Percentiles rank a stretch among this genome's conserved stretches.
These are phyloP conservation scores for Avena insularis DNA, from an alignment of 176 grass and related monocot genomes.

Conservation along the genomic window DNA sequence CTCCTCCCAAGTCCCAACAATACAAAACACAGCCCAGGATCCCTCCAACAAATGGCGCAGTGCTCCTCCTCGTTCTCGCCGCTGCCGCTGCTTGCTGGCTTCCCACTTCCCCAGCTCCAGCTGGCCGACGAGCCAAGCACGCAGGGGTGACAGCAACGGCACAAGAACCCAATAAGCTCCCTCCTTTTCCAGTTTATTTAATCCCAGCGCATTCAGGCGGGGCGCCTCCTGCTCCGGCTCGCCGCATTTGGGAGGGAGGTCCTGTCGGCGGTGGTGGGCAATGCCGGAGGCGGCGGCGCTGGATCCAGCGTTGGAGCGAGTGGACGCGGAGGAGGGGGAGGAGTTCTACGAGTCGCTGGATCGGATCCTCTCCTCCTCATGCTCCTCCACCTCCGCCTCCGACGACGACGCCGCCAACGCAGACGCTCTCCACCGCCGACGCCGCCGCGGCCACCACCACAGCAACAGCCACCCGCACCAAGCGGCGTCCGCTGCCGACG, in stretches of 20 bases:
- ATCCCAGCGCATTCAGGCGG: constrained; percentile 13
- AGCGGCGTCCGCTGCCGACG: constrained; percentile 23
- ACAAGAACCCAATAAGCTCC: not conserved
- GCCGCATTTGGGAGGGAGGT: not conserved
- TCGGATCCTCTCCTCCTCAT: constrained; percentile 94
- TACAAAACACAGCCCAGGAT: not conserved
- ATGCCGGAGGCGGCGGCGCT: constrained; percentile 50
- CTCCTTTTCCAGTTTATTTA: constrained; percentile 21
- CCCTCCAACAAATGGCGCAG: not conserved
- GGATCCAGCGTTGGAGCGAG: constrained; percentile 22
- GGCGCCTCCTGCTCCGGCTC: not conserved
- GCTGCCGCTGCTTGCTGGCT: not conserved
- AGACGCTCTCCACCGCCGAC: constrained; percentile 44
- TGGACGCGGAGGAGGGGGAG: constrained; percentile 49
- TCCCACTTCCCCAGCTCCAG: not conserved
- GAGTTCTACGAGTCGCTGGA: constrained; percentile 99
- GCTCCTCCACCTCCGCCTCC: constrained; percentile 95
- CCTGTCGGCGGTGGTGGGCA: not conserved
- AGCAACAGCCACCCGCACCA: not conserved
- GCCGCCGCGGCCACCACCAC: not conserved
- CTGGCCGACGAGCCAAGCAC: constrained; percentile 32
- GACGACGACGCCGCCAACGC: constrained; percentile 68
- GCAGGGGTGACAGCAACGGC: not conserved
- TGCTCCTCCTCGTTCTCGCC: not conserved
- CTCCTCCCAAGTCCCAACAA: not conserved